These are phyloP conservation scores for Eucalyptus erythrocorys DNA, from an alignment of 345 rosid genomes.

Conservation along the genomic window DNA sequence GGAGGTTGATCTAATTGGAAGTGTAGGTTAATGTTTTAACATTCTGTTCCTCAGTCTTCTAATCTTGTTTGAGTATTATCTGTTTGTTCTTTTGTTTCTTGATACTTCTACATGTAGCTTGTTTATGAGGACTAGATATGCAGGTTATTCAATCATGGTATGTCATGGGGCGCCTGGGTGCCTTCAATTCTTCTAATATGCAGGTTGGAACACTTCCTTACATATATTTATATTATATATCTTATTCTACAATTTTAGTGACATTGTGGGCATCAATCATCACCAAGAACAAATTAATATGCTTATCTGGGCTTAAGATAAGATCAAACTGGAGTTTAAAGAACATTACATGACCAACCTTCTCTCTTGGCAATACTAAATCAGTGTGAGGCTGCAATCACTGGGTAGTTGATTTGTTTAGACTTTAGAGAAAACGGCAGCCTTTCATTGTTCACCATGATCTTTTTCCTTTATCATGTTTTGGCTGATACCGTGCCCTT, in stretches of 20 bases:
- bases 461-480: background rate
- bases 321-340: background rate
- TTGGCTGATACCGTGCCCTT: background rate
- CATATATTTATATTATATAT: background rate
- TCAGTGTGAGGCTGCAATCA: background rate
- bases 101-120: background rate
- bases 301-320: background rate
- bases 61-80: background rate
- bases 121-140: background rate
- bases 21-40: slow-evolving; percentile 25
- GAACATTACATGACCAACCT: background rate
- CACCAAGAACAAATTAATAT: background rate
- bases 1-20: slow-evolving; percentile 77
- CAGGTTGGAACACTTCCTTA: slow-evolving; percentile 42
- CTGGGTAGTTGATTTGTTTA: background rate
- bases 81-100: background rate
- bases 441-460: background rate
- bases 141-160: slow-evolving; percentile 95
- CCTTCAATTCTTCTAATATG: slow-evolving; percentile 83
- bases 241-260: background rate
- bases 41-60: background rate
- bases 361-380: background rate
- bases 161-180: slow-evolving; percentile 92
- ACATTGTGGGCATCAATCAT: background rate
- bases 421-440: background rate